phyloP scores from a whole-genome alignment of 2,329 filamentous ascomycete species.

The Elsinoe batatas region DNA sequence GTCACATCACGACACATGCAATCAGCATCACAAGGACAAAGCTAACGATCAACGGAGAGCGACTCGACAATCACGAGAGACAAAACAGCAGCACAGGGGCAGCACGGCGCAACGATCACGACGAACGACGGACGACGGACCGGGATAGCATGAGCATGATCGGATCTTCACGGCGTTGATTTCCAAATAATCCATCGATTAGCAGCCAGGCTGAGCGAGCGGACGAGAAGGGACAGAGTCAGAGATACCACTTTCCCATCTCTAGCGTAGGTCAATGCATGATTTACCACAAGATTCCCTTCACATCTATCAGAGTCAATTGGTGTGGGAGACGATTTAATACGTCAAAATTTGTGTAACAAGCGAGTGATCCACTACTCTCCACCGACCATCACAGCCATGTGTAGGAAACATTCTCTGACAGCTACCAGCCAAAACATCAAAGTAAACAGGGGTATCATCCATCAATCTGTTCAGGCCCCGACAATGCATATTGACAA shows the following conservation, averaged over 20 bases:
- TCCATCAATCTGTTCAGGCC: conserved; percentile 10
- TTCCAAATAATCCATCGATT: neutral
- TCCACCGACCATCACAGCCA: neutral
- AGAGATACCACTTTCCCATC: neutral
- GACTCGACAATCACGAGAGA: too few relatives aligned
- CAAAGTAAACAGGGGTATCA: conserved; percentile 7
- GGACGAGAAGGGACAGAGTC: neutral
- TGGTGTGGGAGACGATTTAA: neutral
- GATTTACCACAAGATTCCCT: too few relatives aligned
- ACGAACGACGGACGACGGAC: too few relatives aligned
- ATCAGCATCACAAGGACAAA: too few relatives aligned
- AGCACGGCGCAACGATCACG: too few relatives aligned
- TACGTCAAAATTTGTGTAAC: neutral
- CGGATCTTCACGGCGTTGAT: too few relatives aligned
- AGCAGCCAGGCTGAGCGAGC: neutral
- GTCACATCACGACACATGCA: too few relatives aligned
- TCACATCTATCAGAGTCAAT: too few relatives aligned
- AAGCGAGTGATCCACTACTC: neutral
- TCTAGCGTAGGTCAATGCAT: neutral
- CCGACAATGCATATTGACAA: conserved; percentile 9
- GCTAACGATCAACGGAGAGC: too few relatives aligned
- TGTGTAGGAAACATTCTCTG: neutral
- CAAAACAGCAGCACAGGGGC: too few relatives aligned
- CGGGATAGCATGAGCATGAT: too few relatives aligned
- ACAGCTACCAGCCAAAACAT: neutral